Percentiles rank a stretch among this genome's conserved stretches.
Conservation (phyloP, 2,329 filamentous ascomycete genomes). For the Diaporthe velutina region DNA sequence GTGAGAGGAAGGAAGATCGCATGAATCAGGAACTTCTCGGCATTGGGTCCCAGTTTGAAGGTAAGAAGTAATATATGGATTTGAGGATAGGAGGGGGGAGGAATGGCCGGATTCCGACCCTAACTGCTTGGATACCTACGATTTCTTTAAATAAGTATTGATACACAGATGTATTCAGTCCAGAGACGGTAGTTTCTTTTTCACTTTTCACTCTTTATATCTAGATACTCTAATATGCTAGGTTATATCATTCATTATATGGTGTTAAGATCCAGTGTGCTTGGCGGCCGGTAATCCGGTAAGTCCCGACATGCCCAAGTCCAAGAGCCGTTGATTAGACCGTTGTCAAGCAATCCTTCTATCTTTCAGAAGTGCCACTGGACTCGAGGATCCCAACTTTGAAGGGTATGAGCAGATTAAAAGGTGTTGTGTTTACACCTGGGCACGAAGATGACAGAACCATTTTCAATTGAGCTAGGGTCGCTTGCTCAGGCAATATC, state of each 20-base stretch:
- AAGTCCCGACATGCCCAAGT: neutral
- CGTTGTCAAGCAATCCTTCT: too few species aligned
- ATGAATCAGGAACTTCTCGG: conserved; percentile 9
- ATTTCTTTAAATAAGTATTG: neutral
- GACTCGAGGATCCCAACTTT: too few species aligned
- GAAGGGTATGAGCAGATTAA: too few species aligned
- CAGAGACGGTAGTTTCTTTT: neutral
- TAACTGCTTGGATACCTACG: neutral
- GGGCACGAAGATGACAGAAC: too few species aligned
- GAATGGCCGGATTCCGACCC: neutral
- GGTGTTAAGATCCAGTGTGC: neutral
- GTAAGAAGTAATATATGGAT: neutral
- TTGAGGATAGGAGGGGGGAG: neutral
- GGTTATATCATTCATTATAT: neutral
- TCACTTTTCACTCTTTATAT: neutral
- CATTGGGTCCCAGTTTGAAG: neutral
- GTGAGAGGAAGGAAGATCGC: neutral
- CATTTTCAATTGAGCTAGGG: too few species aligned
- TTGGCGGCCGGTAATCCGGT: neutral
- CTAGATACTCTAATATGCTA: neutral
- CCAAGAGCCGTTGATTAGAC: neutral
- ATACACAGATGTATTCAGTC: neutral
- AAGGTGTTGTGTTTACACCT: too few species aligned
- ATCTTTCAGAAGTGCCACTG: too few species aligned
- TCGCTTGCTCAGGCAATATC: too few species aligned